Base-by-base conservation (phyloP, 441 rosid species). In the Geranium incanum region DNA sequence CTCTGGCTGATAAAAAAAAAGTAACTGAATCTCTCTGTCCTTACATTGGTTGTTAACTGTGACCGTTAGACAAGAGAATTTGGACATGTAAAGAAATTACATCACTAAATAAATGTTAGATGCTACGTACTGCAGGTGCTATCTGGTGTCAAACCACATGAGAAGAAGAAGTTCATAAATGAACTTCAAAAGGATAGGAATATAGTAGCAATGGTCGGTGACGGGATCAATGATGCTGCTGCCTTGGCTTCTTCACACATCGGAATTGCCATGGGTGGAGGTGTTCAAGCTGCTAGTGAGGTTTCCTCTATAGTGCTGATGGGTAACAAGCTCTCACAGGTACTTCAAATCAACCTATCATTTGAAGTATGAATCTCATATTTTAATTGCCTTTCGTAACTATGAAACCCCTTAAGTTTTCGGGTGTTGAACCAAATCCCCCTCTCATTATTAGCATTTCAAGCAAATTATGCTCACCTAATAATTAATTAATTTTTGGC, bases 191-290 rank as follows among this genome's bases (percentile, higher is more conserved):
- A 78, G 74, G 85, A 83, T 70, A 80, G 84, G 70, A 89, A 86
- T 33, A 69, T 84, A 52, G 96, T 92, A 71, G 97, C 97, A 43
- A 95, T 95, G 99, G 93, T 95, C 71, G 99, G 97, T 19, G 99
- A 95, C 80, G 97, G 99, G 68, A 92, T 95, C 76, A 95, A 95
- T 72, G 99, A 92, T 85, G 99, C 97, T 72, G 93, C 97, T 71
- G 97, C 99, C 36, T 84, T 95, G 84, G 99, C 99, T 75, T 88
- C 87, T 68, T 81, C 97, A 68, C 89, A 90, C 68, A 76, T 95
- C 77, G 99, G 99, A 75, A 86, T 95, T 70, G 97, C 97, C 73
- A 87, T 95, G 96, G 94, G 99, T 21, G 90, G 87, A 66, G 96
- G 93, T 77, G 96, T 89, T 81, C 97, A 94, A 79, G 99, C 97